Conservation (phyloP, 2,329 filamentous ascomycete species). For the Cladosporium colombiae region DNA sequence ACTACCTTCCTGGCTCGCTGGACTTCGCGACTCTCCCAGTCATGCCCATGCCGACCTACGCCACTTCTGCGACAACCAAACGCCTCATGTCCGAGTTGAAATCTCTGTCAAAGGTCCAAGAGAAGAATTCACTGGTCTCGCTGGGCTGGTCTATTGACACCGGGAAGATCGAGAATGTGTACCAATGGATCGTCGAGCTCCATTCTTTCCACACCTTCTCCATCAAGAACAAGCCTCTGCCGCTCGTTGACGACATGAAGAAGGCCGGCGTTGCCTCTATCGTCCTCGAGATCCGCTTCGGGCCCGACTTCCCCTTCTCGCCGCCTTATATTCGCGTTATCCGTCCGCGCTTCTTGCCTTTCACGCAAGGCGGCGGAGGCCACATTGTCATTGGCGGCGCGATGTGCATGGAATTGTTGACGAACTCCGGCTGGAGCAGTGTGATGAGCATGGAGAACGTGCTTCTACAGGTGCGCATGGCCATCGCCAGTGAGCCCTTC, state of each 20-base stretch:
- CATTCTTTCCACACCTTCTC: conserved; percentile 66
- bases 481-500: conserved; percentile 71
- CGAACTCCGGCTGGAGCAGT: conserved; percentile 78
- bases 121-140: conserved; percentile 59
- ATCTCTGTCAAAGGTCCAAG: conserved; percentile 65
- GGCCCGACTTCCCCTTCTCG: conserved; percentile 70
- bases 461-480: conserved; percentile 76
- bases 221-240: conserved; percentile 48
- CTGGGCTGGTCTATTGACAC: conserved; percentile 83
- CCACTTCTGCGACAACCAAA: conserved; percentile 61
- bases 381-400: conserved; percentile 84
- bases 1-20: conserved; percentile 69
- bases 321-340: conserved; percentile 86
- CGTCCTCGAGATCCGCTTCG: conserved; percentile 80
- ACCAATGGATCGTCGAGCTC: conserved; percentile 89
- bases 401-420: conserved; percentile 75
- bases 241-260: conserved; percentile 75
- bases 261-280: conserved; percentile 62
- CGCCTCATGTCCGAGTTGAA: conserved; percentile 66
- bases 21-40: conserved; percentile 63
- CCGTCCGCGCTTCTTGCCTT: conserved; percentile 74
- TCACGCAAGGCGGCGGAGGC: conserved; percentile 73
- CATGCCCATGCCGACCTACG: conserved; percentile 66
- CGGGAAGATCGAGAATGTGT: conserved; percentile 68
- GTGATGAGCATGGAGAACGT: conserved; percentile 75